Base-by-base conservation (phyloP, 805 yeast species). In the Komagataella kurtzmanii region DNA sequence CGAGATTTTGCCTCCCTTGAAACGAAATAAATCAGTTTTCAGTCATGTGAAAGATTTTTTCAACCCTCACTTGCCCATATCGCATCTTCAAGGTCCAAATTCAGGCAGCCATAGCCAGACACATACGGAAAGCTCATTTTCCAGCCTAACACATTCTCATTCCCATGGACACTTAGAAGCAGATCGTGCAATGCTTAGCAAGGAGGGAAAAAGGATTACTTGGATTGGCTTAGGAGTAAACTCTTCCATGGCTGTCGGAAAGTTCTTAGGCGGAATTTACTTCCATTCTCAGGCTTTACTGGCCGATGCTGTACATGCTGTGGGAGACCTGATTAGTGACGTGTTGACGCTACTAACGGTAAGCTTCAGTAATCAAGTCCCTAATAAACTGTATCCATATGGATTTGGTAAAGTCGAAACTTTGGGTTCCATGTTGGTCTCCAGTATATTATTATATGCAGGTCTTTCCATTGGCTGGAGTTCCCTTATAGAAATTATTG, bases 351-450 rank as follows among this genome's bases (percentile, higher is more conserved):
- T 93, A 52, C 83, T 89, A 3, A 91, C 98, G 1, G 97, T 93
- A 17, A 81, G 86, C 36, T 80, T 85, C 49, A 82, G 95, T 4
- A 66, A 74, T 8, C 79, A 79, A 57, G 68, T 76, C 6, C 84
- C 90, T 8, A 75, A 77, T 36, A 61, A 67, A 3, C 58, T 64
- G 19, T 93, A 79, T 61, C 98, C 99, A 1, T 70, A 82, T 49
- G 99, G 98, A 1, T 88, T 81, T 63, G 99, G 98, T 55, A 89
- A 91, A 60, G 75, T 93, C 48, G 99, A 93, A 68, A 84, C 97
- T 2, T 74, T 90, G 36, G 98, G 99, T 2, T 85, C 98, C 0
- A 69, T 91, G 40, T 83, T 90, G 12, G 99, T 93, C 3, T 84
- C 95, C 24, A 77, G 85, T 0, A 82, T 91, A 50, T 73, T 93